phyloP scores from a whole-genome alignment of 768 basidiomycete species.

The Suillus luteus region DNA sequence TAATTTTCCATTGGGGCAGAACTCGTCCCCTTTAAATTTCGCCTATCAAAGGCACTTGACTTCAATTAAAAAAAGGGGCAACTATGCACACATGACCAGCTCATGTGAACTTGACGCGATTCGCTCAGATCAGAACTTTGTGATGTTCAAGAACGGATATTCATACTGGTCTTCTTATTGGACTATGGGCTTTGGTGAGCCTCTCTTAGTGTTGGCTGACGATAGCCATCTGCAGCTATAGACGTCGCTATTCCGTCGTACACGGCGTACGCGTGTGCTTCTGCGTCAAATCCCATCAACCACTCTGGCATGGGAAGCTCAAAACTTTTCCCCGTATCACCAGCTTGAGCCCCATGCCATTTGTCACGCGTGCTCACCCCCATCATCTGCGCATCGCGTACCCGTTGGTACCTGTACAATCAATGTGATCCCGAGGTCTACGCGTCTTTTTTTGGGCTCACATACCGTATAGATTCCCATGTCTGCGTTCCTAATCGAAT shows the following conservation, averaged over 20 bases:
- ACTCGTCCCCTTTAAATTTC: background rate
- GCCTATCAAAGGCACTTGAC: background rate
- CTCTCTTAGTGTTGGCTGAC: too few species aligned
- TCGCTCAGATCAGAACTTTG: too few species aligned
- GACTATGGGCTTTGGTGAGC: too few species aligned
- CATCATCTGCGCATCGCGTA: slow-evolving; percentile 19
- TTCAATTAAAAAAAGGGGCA: background rate
- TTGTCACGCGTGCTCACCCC: slow-evolving; percentile 30
- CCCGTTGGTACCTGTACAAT: slow-evolving; percentile 27
- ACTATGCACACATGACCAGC: too few species aligned
- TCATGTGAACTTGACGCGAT: too few species aligned
- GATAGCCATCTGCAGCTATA: slow-evolving; percentile 29
- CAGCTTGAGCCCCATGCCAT: slow-evolving; percentile 26
- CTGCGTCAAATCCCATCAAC: slow-evolving; percentile 31
- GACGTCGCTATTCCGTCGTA: slow-evolving; percentile 23
- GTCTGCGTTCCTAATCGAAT: too few species aligned
- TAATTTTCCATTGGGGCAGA: background rate
- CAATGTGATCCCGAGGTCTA: background rate
- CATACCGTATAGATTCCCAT: too few species aligned
- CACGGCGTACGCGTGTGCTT: slow-evolving; percentile 26
- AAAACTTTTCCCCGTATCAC: slow-evolving; percentile 17
- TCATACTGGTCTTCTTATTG: background rate
- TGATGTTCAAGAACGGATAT: slow-evolving; percentile 4
- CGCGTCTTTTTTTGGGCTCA: too few species aligned
- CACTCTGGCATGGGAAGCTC: slow-evolving; percentile 29